These are phyloP conservation scores for Novymonas esmeraldas DNA, from an alignment of 208 protist species.

Conservation along the genomic window DNA sequence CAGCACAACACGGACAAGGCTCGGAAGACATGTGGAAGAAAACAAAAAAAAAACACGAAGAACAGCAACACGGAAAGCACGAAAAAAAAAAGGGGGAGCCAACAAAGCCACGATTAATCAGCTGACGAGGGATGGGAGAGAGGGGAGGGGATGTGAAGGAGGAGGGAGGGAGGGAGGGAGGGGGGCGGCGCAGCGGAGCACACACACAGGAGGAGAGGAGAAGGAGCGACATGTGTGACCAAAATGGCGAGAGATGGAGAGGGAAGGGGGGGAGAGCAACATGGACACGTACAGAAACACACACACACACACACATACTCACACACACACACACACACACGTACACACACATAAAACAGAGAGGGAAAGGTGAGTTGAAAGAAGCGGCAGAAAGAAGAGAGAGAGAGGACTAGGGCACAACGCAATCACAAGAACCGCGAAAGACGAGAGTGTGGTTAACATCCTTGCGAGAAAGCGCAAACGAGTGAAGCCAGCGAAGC, in stretches of 20 bases:
- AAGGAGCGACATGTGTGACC: background rate
- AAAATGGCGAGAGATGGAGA: constrained; percentile 1
- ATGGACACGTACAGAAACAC: background rate
- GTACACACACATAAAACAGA: background rate
- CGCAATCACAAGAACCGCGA: too few relatives aligned
- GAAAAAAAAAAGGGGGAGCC: constrained; percentile 4
- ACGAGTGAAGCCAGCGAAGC: too few relatives aligned
- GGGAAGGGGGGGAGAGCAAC: background rate
- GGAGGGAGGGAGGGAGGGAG: background rate
- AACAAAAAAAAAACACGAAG: constrained; percentile 3
- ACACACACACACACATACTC: constrained; percentile 5
- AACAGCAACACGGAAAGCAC: background rate
- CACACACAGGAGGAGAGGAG: background rate
- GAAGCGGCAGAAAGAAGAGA: constrained; percentile 1
- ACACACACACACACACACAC: constrained; percentile 17
- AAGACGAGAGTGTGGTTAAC: too few relatives aligned
- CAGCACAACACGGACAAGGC: background rate
- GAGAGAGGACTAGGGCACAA: too few relatives aligned
- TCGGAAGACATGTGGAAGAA: background rate
- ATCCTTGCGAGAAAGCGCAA: too few relatives aligned
- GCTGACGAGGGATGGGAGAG: constrained; percentile 10
- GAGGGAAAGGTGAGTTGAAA: background rate
- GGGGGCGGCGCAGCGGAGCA: background rate
- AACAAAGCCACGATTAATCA: constrained; percentile 5
- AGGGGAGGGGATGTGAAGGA: background rate